Evolutionary conservation across 2,329 filamentous ascomycete genomes (phyloP), one percentile per base, ranked within the genome.

Genomic region (Calonectria crousiana): DNA sequence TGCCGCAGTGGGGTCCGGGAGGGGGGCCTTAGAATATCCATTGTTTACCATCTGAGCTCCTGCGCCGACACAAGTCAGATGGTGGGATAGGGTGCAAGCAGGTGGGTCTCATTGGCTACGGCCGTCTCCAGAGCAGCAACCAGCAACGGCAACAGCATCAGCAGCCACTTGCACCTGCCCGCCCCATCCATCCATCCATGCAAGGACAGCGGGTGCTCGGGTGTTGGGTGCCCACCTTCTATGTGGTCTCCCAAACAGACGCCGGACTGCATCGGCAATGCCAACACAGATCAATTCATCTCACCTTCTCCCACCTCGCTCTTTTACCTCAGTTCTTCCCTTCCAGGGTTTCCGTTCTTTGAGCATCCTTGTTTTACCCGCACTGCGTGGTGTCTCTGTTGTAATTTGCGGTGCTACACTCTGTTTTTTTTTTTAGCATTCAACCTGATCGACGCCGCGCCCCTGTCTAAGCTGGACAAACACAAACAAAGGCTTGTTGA

Each of bases 21-120:
- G 67, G 36, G 53, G 53, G 66, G 34, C 47, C 30, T 72, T 49
- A 71, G 51, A 47, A 23, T 47, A 47, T 47, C 49, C 66, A 73
- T 80, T 80, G 79, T 80, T 80, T 81, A 80, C 79, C 65, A 56
- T 74, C 71, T 75, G 73, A 78, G 70, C 67, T 75, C 60, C 68
- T 26, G 65, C 60, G 6, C 56, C 70, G 65, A 69, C 52, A 69
- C 44, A 56, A 14, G 34, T 47, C 49, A 44, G 66, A 26, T 52
- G 36, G 51, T 56, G 58, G 41, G 32, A 47, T 49, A 65, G 44
- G 49, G 49, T 69, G 71, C 49, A 44, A 58, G 49, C 18, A 53
- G 26, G 77, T 80, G 78, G 78, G 66, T 38, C 76, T 64, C 60
- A 67, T 70, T 80, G 76, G 78, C 79, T 79, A 73, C 75, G 56